Evolutionary conservation across 148 eudicot genomes (phyloP).

Genomic region (Amaranthus cruentus): DNA sequence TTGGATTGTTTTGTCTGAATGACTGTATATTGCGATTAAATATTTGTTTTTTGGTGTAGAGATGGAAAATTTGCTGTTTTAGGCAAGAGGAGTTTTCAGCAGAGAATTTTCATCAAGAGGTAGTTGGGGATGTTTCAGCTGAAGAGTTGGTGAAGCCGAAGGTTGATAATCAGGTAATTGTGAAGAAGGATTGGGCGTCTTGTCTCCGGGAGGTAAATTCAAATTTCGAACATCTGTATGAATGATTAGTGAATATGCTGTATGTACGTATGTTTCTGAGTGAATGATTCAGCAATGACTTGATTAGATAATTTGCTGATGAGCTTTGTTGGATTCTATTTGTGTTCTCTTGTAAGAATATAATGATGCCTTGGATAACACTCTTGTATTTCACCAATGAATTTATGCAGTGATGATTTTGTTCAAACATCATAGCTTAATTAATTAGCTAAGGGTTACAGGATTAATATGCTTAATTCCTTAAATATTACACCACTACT

Average conservation of each 20-base stretch:
- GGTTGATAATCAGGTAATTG: conserved; percentile 28
- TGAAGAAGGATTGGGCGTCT: conserved; percentile 40
- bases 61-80: conserved; percentile 67
- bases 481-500: too few relatives aligned
- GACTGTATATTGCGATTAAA: not conserved
- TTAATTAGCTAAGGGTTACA: too few relatives aligned
- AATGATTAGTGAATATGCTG: conserved; percentile 6
- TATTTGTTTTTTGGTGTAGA: conserved; percentile 26
- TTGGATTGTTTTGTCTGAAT: not conserved
- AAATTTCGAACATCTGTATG: not conserved
- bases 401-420: too few relatives aligned
- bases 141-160: conserved; percentile 48
- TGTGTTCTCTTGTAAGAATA: not conserved
- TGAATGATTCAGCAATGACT: not conserved
- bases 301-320: not conserved
- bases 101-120: conserved; percentile 44
- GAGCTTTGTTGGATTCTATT: not conserved
- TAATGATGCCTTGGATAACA: not conserved
- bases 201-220: conserved; percentile 45
- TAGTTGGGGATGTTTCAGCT: conserved; percentile 35
- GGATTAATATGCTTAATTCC: too few relatives aligned
- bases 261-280: not conserved
- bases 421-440: too few relatives aligned
- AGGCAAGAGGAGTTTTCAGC: conserved; percentile 52
- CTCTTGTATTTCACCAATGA: not conserved